Percentiles rank a stretch among this genome's conserved stretches.
These are phyloP conservation scores for Zychaea mexicana DNA, from an alignment of 371 early-diverging fungal species.

Conservation along the genomic window DNA sequence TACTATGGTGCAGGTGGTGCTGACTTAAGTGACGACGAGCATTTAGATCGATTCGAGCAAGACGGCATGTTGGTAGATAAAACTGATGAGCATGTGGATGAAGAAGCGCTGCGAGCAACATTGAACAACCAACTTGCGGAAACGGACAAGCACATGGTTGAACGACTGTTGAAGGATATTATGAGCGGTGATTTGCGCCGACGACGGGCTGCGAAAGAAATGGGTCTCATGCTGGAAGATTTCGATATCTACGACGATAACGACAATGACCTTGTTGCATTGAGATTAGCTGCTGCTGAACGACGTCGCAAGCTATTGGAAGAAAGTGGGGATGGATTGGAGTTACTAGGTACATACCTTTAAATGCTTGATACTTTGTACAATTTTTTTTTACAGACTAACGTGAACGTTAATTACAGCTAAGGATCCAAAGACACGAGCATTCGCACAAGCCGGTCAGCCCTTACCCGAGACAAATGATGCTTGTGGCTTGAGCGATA, in stretches of 20 bases:
- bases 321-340: constrained; percentile 31
- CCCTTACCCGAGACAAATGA: constrained; percentile 26
- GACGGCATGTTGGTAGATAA: constrained; percentile 46
- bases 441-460: constrained; percentile 48
- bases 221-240: constrained; percentile 43
- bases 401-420: constrained; percentile 18
- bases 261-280: constrained; percentile 41
- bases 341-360: constrained; percentile 24
- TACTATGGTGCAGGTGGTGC: constrained; percentile 45
- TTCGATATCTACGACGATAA: constrained; percentile 42
- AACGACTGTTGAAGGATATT: constrained; percentile 47
- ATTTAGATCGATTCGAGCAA: constrained; percentile 44
- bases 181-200: constrained; percentile 45
- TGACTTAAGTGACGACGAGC: constrained; percentile 28
- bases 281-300: constrained; percentile 35
- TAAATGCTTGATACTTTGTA: background rate
- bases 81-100: constrained; percentile 44
- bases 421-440: constrained; percentile 42
- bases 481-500: constrained; percentile 27
- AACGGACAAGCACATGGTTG: constrained; percentile 39
- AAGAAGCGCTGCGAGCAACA: constrained; percentile 30
- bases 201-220: constrained; percentile 37
- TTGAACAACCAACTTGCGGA: constrained; percentile 38
- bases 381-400: background rate
- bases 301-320: constrained; percentile 33